Evolutionary conservation across 202 grass and related monocot genomes (phyloP).

Genomic region (Schoenoplectus tabernaemontani): DNA sequence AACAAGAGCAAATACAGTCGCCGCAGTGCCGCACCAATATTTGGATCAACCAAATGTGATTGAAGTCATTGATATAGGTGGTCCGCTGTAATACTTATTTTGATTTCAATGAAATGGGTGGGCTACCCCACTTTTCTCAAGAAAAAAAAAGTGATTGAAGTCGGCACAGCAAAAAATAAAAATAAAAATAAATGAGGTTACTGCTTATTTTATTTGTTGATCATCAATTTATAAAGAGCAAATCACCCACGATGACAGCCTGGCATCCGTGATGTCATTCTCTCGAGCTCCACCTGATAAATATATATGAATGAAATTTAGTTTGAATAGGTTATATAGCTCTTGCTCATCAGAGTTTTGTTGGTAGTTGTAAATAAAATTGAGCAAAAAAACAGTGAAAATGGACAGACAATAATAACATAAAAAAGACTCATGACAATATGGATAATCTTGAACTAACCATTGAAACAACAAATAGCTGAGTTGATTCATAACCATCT

Average conservation of each 20-base stretch:
- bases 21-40: neutral
- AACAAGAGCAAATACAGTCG: neutral
- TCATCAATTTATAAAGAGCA: constrained; percentile 70
- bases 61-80: too few relatives aligned
- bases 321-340: neutral
- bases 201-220: constrained; percentile 11
- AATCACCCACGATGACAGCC: constrained; percentile 68
- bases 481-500: constrained; percentile 95
- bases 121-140: too few relatives aligned
- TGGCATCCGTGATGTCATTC: constrained; percentile 45
- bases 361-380: neutral
- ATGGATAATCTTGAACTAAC: constrained; percentile 30
- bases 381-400: neutral
- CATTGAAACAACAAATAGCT: constrained; percentile 40
- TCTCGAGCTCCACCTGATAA: constrained; percentile 56
- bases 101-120: too few relatives aligned
- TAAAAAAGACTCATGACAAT: neutral
- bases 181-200: too few relatives aligned
- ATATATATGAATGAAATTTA: constrained; percentile 1
- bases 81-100: too few relatives aligned
- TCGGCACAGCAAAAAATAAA: neutral
- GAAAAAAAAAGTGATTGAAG: neutral
- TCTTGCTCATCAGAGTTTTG: neutral
- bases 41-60: neutral
- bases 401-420: neutral